phyloP scores from a whole-genome alignment of 1,284 basidiomycete species.

The Vanrija humicola region DNA sequence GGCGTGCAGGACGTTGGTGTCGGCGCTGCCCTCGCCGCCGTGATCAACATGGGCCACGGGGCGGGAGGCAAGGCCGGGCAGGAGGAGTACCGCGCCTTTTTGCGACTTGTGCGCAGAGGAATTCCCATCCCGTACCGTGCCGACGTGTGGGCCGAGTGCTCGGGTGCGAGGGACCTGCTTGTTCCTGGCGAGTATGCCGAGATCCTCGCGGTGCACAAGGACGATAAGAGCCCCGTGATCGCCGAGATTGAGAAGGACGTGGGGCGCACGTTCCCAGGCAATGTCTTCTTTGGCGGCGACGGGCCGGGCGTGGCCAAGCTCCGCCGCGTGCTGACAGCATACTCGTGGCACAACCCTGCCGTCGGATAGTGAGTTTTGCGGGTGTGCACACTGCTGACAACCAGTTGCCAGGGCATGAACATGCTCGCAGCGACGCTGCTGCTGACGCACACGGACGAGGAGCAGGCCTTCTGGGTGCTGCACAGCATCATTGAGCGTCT shows the following conservation, averaged over 20 bases:
- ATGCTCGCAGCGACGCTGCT: slow-evolving; percentile 83
- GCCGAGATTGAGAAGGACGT: slow-evolving; percentile 95
- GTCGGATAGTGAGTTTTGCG: slow-evolving; percentile 61
- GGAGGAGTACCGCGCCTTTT: slow-evolving; percentile 76
- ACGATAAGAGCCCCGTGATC: slow-evolving; percentile 58
- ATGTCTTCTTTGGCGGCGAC: slow-evolving; percentile 93
- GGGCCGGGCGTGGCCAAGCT: slow-evolving; percentile 76
- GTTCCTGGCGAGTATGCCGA: slow-evolving; percentile 91
- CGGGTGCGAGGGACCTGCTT: slow-evolving; percentile 81
- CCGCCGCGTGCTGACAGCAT: slow-evolving; percentile 80
- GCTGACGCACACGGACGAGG: slow-evolving; percentile 71
- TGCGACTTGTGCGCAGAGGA: slow-evolving; percentile 71
- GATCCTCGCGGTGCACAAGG: slow-evolving; percentile 60
- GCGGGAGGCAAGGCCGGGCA: slow-evolving; percentile 58
- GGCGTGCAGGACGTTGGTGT: slow-evolving; percentile 15
- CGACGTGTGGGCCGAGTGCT: slow-evolving; percentile 75
- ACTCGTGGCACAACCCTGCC: slow-evolving; percentile 78
- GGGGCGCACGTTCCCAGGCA: slow-evolving; percentile 82
- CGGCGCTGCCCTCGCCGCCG: slow-evolving; percentile 10
- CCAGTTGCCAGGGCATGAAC: slow-evolving; percentile 83
- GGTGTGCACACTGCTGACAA: too few relatives aligned
- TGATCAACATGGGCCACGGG: slow-evolving; percentile 51
- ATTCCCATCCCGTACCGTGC: slow-evolving; percentile 83
- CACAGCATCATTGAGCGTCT: slow-evolving; percentile 81
- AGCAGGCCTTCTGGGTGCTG: slow-evolving; percentile 96